phyloP scores from a whole-genome alignment of 768 basidiomycete genomes.

The Coprinellus micaceus region DNA sequence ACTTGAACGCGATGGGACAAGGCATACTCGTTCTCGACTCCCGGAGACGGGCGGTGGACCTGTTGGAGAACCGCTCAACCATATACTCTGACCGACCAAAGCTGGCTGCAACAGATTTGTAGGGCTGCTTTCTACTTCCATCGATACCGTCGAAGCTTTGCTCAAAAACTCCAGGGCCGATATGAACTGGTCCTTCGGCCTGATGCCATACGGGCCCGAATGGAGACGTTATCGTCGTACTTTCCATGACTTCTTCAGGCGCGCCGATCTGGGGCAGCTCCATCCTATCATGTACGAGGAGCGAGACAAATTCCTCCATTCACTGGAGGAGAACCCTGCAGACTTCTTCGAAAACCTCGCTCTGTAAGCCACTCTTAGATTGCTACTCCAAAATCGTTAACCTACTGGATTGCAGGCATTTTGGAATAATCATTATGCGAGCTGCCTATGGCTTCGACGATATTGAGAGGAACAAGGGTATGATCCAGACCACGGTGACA shows the following conservation, averaged over 20 bases:
- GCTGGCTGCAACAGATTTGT: conserved; percentile 21
- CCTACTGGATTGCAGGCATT: too few relatives aligned
- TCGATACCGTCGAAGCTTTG: background rate
- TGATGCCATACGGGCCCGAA: conserved; percentile 20
- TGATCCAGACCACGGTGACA: conserved; percentile 31
- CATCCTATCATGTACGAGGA: conserved; percentile 19
- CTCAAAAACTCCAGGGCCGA: conserved; percentile 17
- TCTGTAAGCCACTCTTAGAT: too few relatives aligned
- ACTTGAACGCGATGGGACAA: conserved; percentile 9
- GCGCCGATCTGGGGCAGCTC: conserved; percentile 8
- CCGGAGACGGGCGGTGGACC: conserved; percentile 1
- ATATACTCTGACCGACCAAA: conserved; percentile 20
- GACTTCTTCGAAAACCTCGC: conserved; percentile 22
- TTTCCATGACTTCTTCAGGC: conserved; percentile 22
- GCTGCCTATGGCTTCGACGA: conserved; percentile 31
- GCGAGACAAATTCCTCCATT: conserved; percentile 25
- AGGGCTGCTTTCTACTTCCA: background rate
- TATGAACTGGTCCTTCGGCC: conserved; percentile 20
- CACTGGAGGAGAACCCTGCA: conserved; percentile 23
- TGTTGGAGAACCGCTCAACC: conserved; percentile 13
- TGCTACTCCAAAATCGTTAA: too few relatives aligned
- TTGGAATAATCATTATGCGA: conserved; percentile 20
- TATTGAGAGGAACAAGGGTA: conserved; percentile 30
- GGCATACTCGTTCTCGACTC: conserved; percentile 6
- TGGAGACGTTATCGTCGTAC: conserved; percentile 21